These are phyloP conservation scores for Emericellopsis terricola DNA, from an alignment of 495 filamentous ascomycete species.

Conservation along the genomic window DNA sequence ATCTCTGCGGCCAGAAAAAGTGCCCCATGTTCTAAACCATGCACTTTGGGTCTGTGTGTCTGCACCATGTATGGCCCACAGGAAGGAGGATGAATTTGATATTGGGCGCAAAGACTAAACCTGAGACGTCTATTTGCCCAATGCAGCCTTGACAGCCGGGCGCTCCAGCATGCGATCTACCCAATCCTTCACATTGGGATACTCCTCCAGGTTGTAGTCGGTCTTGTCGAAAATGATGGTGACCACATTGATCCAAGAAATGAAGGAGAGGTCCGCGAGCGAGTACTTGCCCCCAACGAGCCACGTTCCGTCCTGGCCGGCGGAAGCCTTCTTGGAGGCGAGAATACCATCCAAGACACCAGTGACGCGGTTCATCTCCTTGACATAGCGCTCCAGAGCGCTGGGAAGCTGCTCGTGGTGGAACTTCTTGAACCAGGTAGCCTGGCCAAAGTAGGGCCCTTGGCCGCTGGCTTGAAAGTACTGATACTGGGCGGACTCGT, in stretches of 20 bases:
- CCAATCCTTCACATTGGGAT: conserved; percentile 19
- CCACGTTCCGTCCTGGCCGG: conserved; percentile 20
- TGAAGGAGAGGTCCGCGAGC: conserved; percentile 41
- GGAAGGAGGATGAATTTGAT: too few species aligned
- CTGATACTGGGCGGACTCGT: conserved; percentile 43
- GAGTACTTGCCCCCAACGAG: conserved; percentile 41
- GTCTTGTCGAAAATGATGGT: conserved; percentile 5
- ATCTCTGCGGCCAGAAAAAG: too few species aligned
- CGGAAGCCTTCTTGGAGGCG: conserved; percentile 24
- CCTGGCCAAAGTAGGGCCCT: conserved; percentile 49
- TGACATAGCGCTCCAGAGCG: conserved; percentile 38
- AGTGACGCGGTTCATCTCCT: conserved; percentile 41
- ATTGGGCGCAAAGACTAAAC: too few species aligned
- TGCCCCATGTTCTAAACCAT: too few species aligned
- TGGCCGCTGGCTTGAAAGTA: conserved; percentile 52
- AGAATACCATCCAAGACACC: conserved; percentile 37
- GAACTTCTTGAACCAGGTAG: conserved; percentile 23
- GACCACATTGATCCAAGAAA: conserved; percentile 30
- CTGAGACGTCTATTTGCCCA: too few species aligned
- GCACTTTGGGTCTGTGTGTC: too few species aligned
- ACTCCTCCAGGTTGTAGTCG: conserved; percentile 8
- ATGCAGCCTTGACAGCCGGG: too few species aligned
- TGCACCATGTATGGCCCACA: too few species aligned
- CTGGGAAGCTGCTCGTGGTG: conserved; percentile 40
- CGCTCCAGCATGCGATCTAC: conserved; percentile 13